A percentile compares a stretch with the other conserved stretches of the same genome.
Evolutionary conservation across 257 asterid genomes (phyloP).

Genomic region (Solanum habrochaites): DNA sequence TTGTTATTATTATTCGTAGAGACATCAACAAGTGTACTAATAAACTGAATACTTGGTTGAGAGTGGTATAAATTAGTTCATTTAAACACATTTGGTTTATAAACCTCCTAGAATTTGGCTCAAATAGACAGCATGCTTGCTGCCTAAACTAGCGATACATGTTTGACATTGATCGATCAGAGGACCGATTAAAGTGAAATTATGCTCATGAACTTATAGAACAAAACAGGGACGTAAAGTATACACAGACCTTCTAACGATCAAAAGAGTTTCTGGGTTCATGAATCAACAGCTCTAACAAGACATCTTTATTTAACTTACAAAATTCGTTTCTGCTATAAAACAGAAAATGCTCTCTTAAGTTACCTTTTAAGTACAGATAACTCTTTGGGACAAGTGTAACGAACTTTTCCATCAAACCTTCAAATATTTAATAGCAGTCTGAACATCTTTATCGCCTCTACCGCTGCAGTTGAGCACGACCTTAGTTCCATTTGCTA

Average conservation of each 20-base stretch:
- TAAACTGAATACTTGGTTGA: background rate
- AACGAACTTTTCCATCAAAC: slow-evolving; percentile 12
- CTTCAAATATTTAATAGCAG: slow-evolving; percentile 53
- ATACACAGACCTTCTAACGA: background rate
- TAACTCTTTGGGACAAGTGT: background rate
- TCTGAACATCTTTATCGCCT: slow-evolving; percentile 91
- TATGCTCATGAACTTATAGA: background rate
- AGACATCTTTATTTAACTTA: background rate
- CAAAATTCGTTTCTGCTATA: background rate
- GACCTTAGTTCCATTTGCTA: slow-evolving; percentile 62
- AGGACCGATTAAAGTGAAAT: background rate
- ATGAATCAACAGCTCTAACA: background rate
- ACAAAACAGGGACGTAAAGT: background rate
- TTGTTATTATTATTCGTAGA: background rate
- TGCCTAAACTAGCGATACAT: background rate
- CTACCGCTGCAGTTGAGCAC: slow-evolving; percentile 94
- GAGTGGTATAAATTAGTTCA: background rate
- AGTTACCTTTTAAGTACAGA: background rate
- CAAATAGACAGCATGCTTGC: background rate
- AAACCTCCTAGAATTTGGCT: background rate
- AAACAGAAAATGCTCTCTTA: background rate
- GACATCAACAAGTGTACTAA: background rate
- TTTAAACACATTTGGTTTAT: background rate
- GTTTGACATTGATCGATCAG: background rate
- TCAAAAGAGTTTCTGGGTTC: background rate